Base-by-base conservation (phyloP, 805 yeast species). In the Metschnikowia colocasiae region DNA sequence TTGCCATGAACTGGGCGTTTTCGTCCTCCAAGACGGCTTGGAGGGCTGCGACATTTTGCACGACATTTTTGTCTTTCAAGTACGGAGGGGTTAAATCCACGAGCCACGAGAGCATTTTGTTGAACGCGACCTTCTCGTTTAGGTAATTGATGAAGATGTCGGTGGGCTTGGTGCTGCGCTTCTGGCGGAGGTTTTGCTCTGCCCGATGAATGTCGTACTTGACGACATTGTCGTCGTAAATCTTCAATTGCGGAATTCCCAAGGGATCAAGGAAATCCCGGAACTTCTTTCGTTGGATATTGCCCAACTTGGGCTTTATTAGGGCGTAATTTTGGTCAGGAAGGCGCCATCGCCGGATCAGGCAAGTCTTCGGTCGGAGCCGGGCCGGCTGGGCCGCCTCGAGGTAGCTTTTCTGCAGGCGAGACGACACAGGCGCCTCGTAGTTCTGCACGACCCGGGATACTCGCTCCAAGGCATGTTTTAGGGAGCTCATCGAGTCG, bases 211-310 rank as follows among this genome's bases (percentile, higher is more conserved):
- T 35, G 49, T 71, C 61, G 49, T 60, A 71, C 22, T 22, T 19
- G 3, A 61, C 59, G 15, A 47, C 31, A 12, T 52, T 36, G 19
- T 67, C 60, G 39, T 60, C 63, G 45, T 59, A 64, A 7, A 62
- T 54, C 49, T 67, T 70, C 40, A 72, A 57, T 34, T 64, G 57
- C 4, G 66, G 64, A 47, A 69, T 66, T 6, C 58, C 55, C 29
- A 72, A 58, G 2, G 75, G 74, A 31, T 53, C 50, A 26, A 72
- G 53, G 49, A 70, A 71, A 22, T 67, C 65, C 46, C 62, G 65
- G 49, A 55, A 65, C 27, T 55, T 43, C 35, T 55, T 53, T 18
- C 56, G 51, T 49, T 61, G 66, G 33, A 52, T 55, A 13, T 57
- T 53, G 2, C 42, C 30, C 7, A 56, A 47, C 15, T 51, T 38